Percentiles rank a stretch among this genome's conserved stretches.
Evolutionary conservation across 306 rosid species (phyloP).

Genomic region (Lagenaria siceraria): DNA sequence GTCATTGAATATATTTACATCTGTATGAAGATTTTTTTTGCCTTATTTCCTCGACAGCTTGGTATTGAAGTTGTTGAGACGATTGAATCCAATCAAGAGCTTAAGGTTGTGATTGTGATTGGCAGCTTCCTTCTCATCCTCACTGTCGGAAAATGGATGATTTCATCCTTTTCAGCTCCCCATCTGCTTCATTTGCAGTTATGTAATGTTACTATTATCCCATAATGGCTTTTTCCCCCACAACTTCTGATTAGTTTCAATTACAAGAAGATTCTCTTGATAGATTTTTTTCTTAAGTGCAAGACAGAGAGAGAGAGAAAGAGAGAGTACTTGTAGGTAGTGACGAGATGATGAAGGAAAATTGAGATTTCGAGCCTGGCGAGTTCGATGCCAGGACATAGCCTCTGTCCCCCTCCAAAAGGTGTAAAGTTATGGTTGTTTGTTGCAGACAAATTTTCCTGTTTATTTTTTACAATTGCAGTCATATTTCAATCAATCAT

Average conservation of each 20-base stretch:
- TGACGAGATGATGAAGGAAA: constrained; percentile 55
- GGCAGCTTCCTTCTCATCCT: constrained; percentile 16
- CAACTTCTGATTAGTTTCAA: neutral
- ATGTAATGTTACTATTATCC: neutral
- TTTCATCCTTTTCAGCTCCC: constrained; percentile 14
- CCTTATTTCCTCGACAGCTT: constrained; percentile 4
- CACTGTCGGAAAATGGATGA: constrained; percentile 15
- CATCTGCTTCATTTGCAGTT: constrained; percentile 9
- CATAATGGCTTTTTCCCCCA: neutral
- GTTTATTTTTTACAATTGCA: neutral
- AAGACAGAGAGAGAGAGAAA: neutral
- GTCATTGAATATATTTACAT: constrained; percentile 2
- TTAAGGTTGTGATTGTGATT: constrained; percentile 3
- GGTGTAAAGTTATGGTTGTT: constrained; percentile 45
- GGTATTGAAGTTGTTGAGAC: constrained; percentile 1
- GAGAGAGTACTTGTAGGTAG: constrained; percentile 38
- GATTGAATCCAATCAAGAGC: neutral
- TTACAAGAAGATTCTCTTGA: neutral
- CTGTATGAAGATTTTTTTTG: neutral
- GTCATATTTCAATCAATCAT: neutral
- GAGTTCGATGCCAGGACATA: constrained; percentile 87
- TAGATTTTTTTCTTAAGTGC: neutral
- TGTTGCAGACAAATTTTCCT: constrained; percentile 24
- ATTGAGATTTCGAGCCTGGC: constrained; percentile 59
- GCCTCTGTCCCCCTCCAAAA: constrained; percentile 87